A percentile compares a stretch with the other conserved stretches of the same genome.
Evolutionary conservation across 2,329 filamentous ascomycete species (phyloP).

Genomic region (Coniochaeta sp.): DNA sequence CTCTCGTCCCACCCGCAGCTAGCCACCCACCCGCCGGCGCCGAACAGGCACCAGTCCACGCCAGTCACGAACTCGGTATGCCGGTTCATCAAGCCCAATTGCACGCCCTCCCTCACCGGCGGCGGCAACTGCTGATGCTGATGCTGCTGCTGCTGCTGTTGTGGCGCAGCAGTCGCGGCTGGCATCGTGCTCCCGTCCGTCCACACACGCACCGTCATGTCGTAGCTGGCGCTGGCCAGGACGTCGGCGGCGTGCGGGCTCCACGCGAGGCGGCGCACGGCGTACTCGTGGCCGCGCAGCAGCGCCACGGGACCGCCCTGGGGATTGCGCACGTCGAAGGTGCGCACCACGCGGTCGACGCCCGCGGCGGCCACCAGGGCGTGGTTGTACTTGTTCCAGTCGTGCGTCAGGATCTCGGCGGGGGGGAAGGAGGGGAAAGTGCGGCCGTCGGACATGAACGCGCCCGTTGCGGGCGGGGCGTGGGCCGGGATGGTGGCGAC

Average conservation of each 20-base stretch:
- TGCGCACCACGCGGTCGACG: conserved; percentile 80
- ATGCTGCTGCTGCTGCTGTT: too few species aligned
- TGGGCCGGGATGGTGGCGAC: conserved; percentile 79
- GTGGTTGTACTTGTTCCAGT: conserved; percentile 97
- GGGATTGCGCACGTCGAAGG: conserved; percentile 81
- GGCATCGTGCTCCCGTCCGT: conserved; percentile 56
- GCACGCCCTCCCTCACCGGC: conserved; percentile 48
- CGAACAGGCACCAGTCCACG: conserved; percentile 97
- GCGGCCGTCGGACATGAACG: conserved; percentile 17
- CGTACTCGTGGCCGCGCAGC: conserved; percentile 84
- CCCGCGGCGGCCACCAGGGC: conserved; percentile 80
- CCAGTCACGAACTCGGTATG: conserved; percentile 97
- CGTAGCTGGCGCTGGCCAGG: conserved; percentile 83
- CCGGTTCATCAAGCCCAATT: conserved; percentile 80
- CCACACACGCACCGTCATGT: conserved; percentile 97
- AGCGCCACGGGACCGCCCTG: conserved; percentile 63
- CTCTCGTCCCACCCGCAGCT: conserved; percentile 92
- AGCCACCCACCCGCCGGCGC: conserved; percentile 90
- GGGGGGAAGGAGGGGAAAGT: conserved; percentile 43
- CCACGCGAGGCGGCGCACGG: conserved; percentile 80
- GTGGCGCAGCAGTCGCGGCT: conserved; percentile 12
- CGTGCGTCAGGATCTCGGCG: conserved; percentile 82
- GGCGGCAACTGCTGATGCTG: too few species aligned
- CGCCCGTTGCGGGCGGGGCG: conserved; percentile 39
- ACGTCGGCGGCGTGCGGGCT: conserved; percentile 89